A percentile compares a stretch with the other conserved stretches of the same genome.
Conservation (phyloP, 768 basidiomycete species). For the Multifurca ochricompacta region DNA sequence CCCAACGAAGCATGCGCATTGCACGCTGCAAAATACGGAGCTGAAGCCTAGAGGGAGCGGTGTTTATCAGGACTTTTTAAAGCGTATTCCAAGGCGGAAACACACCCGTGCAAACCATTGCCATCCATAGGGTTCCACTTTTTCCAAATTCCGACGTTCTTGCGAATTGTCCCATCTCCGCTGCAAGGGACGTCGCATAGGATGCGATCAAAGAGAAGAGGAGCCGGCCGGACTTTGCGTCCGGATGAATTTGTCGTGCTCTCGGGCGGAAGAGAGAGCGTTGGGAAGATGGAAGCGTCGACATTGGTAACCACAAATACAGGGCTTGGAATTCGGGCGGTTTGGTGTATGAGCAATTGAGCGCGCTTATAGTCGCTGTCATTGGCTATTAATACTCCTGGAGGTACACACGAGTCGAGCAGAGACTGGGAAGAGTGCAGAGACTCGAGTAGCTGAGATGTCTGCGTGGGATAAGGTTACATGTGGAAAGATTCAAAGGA, state of each 20-base stretch:
- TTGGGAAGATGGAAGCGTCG: slow-evolving; percentile 83
- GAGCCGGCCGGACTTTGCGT: slow-evolving; percentile 27
- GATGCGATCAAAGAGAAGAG: slow-evolving; percentile 84
- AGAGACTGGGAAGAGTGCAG: slow-evolving; percentile 72
- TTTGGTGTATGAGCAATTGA: slow-evolving; percentile 95
- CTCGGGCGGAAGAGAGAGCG: slow-evolving; percentile 42
- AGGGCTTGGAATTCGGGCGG: slow-evolving; percentile 86
- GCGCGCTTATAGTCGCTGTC: slow-evolving; percentile 92
- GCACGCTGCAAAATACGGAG: slow-evolving; percentile 87
- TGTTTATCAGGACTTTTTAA: neutral
- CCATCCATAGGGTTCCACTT: slow-evolving; percentile 84
- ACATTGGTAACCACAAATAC: slow-evolving; percentile 93
- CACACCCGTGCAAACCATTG: slow-evolving; percentile 82
- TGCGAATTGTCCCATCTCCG: slow-evolving; percentile 92
- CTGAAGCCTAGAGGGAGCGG: slow-evolving; percentile 61
- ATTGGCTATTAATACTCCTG: slow-evolving; percentile 89
- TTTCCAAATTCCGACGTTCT: slow-evolving; percentile 94
- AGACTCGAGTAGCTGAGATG: slow-evolving; percentile 93
- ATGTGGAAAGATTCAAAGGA: neutral
- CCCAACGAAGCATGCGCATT: slow-evolving; percentile 79
- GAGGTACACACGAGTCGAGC: slow-evolving; percentile 58
- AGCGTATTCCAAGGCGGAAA: slow-evolving; percentile 3
- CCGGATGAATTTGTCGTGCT: slow-evolving; percentile 27
- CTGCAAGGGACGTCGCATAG: slow-evolving; percentile 97
- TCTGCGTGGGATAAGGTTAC: slow-evolving; percentile 37